phyloP scores from a whole-genome alignment of 208 protist species.

The Trypanosoma scelopori region DNA sequence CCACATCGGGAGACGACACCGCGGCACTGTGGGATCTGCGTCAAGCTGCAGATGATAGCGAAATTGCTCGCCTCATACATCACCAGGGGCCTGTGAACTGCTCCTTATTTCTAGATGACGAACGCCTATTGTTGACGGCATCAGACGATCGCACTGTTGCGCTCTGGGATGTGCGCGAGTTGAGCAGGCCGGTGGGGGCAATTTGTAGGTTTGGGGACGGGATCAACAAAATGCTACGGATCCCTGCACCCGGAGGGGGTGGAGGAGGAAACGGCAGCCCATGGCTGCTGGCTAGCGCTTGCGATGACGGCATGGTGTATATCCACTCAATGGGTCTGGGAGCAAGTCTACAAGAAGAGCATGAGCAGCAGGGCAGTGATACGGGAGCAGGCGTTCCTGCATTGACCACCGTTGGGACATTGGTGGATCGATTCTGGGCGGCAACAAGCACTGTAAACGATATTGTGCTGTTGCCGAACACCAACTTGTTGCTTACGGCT shows the following conservation, averaged over 20 bases:
- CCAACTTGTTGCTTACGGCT: conserved; percentile 57
- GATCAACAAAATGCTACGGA: conserved; percentile 78
- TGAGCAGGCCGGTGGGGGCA: conserved; percentile 36
- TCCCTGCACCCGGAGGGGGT: conserved; percentile 24
- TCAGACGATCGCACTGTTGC: conserved; percentile 78
- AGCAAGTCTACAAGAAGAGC: conserved; percentile 1
- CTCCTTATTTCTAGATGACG: conserved; percentile 55
- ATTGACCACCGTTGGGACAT: conserved; percentile 22
- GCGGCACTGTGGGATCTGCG: conserved; percentile 71
- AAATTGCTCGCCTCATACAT: conserved; percentile 31
- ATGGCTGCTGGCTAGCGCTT: conserved; percentile 56
- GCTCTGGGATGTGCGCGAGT: conserved; percentile 65
- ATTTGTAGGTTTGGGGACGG: conserved; percentile 70
- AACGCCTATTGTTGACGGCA: conserved; percentile 51
- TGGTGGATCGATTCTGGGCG: conserved; percentile 73
- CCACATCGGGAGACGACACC: conserved; percentile 84
- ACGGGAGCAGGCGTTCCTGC: neutral
- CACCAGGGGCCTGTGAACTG: conserved; percentile 79
- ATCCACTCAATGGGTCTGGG: conserved; percentile 44
- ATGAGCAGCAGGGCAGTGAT: neutral
- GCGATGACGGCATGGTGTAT: conserved; percentile 84
- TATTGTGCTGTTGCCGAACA: conserved; percentile 45
- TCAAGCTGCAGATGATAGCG: conserved; percentile 23
- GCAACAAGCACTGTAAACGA: conserved; percentile 81
- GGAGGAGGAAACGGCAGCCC: neutral